phyloP scores from a whole-genome alignment of 129 eudicot species.

The Logfia minima region DNA sequence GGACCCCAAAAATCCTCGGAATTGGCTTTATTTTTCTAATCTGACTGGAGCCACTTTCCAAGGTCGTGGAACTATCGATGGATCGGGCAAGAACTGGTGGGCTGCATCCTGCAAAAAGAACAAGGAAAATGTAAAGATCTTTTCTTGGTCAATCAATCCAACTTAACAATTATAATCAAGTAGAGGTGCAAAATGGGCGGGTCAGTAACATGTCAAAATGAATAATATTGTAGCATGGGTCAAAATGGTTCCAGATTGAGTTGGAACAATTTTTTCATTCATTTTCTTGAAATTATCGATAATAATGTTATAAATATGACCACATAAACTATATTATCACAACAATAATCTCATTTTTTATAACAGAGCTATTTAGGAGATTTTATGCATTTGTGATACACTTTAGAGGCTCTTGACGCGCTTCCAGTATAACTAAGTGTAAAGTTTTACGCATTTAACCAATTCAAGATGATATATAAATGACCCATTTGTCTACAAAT shows the following conservation, averaged over 20 bases:
- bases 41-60: conserved; percentile 51
- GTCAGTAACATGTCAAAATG: not conserved
- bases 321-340: not conserved
- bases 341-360: not conserved
- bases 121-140: conserved; percentile 69
- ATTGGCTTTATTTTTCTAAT: conserved; percentile 70
- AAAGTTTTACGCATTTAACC: not conserved
- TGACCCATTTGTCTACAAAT: not conserved
- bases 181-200: not conserved
- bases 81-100: conserved; percentile 99
- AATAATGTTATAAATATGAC: not conserved
- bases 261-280: not conserved
- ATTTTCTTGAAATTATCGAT: not conserved
- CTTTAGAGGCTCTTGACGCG: not conserved
- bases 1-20: conserved; percentile 63
- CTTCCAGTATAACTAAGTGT: not conserved
- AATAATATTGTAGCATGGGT: not conserved
- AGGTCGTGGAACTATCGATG: conserved; percentile 84
- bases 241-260: not conserved
- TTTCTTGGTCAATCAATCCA: not conserved
- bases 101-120: conserved; percentile 96
- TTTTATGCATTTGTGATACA: not conserved
- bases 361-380: not conserved
- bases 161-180: not conserved
- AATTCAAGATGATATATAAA: not conserved